Evolutionary conservation across 2,329 filamentous ascomycete genomes (phyloP).

Genomic region (Monilinia fructigena): DNA sequence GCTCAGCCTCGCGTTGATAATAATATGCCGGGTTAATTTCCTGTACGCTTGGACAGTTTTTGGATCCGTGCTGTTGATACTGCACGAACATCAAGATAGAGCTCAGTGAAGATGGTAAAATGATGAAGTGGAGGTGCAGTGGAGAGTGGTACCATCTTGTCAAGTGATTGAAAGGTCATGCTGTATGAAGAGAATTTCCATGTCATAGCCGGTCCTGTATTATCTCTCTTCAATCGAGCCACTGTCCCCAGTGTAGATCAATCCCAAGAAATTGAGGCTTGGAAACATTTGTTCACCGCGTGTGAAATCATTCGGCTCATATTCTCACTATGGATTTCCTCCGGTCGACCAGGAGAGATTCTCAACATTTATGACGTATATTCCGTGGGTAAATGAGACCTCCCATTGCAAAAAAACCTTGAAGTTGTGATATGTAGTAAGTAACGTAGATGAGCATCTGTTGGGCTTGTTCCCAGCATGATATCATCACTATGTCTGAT

Average conservation of each 20-base stretch:
- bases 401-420: background rate
- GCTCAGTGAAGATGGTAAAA: background rate
- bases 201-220: no score
- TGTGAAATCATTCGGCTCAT: background rate
- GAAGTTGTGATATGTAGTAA: background rate
- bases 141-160: background rate
- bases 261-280: background rate
- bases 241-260: background rate
- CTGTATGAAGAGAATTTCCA: background rate
- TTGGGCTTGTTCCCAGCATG: conserved; percentile 2
- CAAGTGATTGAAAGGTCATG: background rate
- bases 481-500: background rate
- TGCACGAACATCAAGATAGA: conserved; percentile 18
- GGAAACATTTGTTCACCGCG: background rate
- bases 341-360: conserved; percentile 12
- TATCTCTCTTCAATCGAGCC: background rate
- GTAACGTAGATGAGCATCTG: background rate
- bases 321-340: background rate
- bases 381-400: conserved; percentile 1
- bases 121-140: background rate
- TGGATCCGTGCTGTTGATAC: conserved; percentile 1
- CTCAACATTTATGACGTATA: background rate
- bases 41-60: conserved; percentile 20
- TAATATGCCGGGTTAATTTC: background rate
- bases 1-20: conserved; percentile 1